Evolutionary conservation across 106 monocot genomes (phyloP).

Genomic region (Dendrobium officinale): DNA sequence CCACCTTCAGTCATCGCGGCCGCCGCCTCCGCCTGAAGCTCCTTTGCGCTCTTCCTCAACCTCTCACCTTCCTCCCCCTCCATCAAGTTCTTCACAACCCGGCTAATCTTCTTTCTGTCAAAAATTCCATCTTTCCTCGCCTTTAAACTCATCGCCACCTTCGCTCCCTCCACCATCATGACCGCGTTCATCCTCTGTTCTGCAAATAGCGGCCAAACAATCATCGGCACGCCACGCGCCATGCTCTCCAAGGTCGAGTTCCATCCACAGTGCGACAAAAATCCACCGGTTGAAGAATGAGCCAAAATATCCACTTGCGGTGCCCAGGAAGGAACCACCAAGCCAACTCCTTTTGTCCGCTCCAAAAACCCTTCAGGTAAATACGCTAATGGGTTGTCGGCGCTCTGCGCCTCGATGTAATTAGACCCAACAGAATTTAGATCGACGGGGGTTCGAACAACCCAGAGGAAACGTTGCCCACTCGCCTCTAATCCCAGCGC

Average conservation of each 20-base stretch:
- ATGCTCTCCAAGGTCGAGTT: conserved; percentile 66
- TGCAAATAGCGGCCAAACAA: conserved; percentile 75
- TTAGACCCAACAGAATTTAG: background rate
- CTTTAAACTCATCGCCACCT: conserved; percentile 27
- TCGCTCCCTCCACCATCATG: conserved; percentile 35
- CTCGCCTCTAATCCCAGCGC: conserved; percentile 49
- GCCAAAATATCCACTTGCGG: conserved; percentile 44
- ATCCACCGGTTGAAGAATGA: conserved; percentile 44
- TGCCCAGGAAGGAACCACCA: conserved; percentile 49
- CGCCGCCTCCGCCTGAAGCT: conserved; percentile 15
- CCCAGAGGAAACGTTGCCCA: conserved; percentile 57
- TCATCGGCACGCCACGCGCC: conserved; percentile 54
- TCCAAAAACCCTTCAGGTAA: conserved; percentile 57
- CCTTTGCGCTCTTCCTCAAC: conserved; percentile 14
- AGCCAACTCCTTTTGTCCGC: conserved; percentile 34
- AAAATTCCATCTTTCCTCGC: conserved; percentile 21
- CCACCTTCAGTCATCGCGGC: conserved; percentile 20
- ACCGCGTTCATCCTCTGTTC: conserved; percentile 75
- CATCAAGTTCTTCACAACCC: conserved; percentile 44
- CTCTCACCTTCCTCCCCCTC: conserved; percentile 43
- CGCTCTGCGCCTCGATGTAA: conserved; percentile 14
- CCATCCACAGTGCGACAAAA: conserved; percentile 77
- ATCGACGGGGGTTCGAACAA: conserved; percentile 21
- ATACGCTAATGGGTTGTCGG: conserved; percentile 14
- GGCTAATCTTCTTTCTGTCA: conserved; percentile 30